phyloP scores from a whole-genome alignment of 305 asterid genomes.

The Rubia tinctorum region DNA sequence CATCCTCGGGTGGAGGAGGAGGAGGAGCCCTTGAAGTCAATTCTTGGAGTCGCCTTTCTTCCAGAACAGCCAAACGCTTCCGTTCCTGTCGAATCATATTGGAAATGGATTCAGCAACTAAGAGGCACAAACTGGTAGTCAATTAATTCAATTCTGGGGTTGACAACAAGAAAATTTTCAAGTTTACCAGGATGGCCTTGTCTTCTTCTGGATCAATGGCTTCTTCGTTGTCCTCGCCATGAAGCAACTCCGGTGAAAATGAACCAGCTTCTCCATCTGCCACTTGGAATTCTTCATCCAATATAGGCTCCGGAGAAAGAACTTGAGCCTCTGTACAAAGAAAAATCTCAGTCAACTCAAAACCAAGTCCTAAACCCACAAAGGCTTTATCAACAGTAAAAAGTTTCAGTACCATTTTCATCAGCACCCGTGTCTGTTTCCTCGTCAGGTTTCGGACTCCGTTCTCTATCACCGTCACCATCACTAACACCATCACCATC shows the following conservation, averaged over 20 bases:
- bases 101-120: background rate
- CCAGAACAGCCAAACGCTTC: slow-evolving; percentile 72
- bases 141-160: background rate
- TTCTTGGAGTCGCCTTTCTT: slow-evolving; percentile 83
- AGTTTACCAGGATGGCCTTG: slow-evolving; percentile 53
- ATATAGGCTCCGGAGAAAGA: slow-evolving; percentile 1
- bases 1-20: slow-evolving; percentile 59
- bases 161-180: background rate
- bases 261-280: slow-evolving; percentile 58
- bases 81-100: slow-evolving; percentile 47
- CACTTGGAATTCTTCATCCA: background rate
- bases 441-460: background rate
- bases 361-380: slow-evolving; percentile 11
- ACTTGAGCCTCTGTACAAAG: background rate
- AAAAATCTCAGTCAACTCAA: slow-evolving; percentile 16
- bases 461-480: slow-evolving; percentile 1
- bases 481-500: slow-evolving; percentile 31
- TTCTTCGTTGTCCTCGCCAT: slow-evolving; percentile 81
- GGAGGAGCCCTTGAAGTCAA: slow-evolving; percentile 37
- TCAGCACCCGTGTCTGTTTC: background rate
- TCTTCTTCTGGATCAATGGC: slow-evolving; percentile 89
- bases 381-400: slow-evolving; percentile 6
- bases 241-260: slow-evolving; percentile 75
- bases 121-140: background rate
- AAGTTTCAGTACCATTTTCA: slow-evolving; percentile 30